Percentiles rank a stretch among this genome's conserved stretches.
Conservation (phyloP, 2,329 filamentous ascomycete genomes). For the Aspergillus versicolor region DNA sequence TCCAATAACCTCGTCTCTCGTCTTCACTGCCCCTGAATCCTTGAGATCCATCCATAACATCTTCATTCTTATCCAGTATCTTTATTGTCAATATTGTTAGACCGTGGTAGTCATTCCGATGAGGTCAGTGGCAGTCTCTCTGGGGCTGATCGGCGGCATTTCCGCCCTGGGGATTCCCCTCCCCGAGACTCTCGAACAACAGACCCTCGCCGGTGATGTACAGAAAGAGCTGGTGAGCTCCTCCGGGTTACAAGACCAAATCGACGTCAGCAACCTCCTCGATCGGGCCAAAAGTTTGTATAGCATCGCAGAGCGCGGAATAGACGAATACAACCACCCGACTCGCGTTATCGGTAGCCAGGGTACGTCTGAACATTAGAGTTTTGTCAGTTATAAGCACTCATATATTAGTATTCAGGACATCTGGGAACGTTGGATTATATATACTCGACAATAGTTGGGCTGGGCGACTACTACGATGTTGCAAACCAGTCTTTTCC, state of each 20-base stretch:
- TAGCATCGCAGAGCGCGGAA: conserved; percentile 59
- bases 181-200: conserved; percentile 1
- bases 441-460: conserved; percentile 55
- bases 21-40: background rate
- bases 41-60: background rate
- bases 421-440: conserved; percentile 64
- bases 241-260: conserved; percentile 40
- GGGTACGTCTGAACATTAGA: conserved; percentile 42
- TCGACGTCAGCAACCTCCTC: conserved; percentile 57
- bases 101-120: background rate
- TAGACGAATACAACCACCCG: conserved; percentile 64
- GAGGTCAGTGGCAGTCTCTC: conserved; percentile 6
- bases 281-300: conserved; percentile 62
- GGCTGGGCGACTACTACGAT: conserved; percentile 32
- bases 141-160: conserved; percentile 11
- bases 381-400: background rate
- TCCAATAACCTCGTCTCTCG: conserved; percentile 1
- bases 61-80: background rate
- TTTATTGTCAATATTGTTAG: background rate
- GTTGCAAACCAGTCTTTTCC: conserved; percentile 58
- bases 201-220: background rate
- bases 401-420: conserved; percentile 37
- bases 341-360: conserved; percentile 69
- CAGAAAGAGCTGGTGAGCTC: conserved; percentile 48
- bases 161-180: conserved; percentile 7